Evolutionary conservation across 495 filamentous ascomycete species (phyloP).

Genomic region (Cairneyella variabilis): DNA sequence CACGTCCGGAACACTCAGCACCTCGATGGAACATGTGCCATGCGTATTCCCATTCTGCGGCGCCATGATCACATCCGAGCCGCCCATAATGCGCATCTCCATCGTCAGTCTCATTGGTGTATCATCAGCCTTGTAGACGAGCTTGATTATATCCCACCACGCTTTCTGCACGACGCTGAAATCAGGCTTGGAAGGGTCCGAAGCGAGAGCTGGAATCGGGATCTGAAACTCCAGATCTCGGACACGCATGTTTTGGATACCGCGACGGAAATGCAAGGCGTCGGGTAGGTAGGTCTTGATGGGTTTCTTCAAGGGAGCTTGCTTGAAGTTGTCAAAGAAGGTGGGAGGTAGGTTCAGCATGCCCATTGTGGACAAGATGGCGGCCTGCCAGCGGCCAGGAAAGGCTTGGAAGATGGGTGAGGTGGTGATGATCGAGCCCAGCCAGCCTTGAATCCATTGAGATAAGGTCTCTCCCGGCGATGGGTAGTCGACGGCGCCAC

Average conservation of each 20-base stretch:
- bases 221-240: conserved; percentile 48
- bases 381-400: conserved; percentile 42
- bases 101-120: conserved; percentile 47
- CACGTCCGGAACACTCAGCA: conserved; percentile 41
- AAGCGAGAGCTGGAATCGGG: conserved; percentile 34
- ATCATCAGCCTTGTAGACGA: conserved; percentile 37
- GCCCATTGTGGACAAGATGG: conserved; percentile 35
- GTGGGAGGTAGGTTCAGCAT: conserved; percentile 41
- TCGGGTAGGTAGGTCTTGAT: conserved; percentile 45
- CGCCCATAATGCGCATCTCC: conserved; percentile 49
- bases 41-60: conserved; percentile 44
- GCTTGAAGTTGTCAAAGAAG: conserved; percentile 21
- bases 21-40: conserved; percentile 47
- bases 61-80: conserved; percentile 47
- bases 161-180: conserved; percentile 40
- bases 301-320: conserved; percentile 18
- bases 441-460: conserved; percentile 44
- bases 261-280: conserved; percentile 50
- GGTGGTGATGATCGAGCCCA: conserved; percentile 36
- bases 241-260: conserved; percentile 50
- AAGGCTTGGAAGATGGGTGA: conserved; percentile 36
- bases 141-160: conserved; percentile 51
- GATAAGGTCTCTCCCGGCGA: conserved; percentile 33
- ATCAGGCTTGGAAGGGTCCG: conserved; percentile 36
- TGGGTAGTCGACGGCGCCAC: conserved; percentile 38